Conservation (phyloP, 1,284 basidiomycete genomes). For the Cryptococcus maquisensis region DNA sequence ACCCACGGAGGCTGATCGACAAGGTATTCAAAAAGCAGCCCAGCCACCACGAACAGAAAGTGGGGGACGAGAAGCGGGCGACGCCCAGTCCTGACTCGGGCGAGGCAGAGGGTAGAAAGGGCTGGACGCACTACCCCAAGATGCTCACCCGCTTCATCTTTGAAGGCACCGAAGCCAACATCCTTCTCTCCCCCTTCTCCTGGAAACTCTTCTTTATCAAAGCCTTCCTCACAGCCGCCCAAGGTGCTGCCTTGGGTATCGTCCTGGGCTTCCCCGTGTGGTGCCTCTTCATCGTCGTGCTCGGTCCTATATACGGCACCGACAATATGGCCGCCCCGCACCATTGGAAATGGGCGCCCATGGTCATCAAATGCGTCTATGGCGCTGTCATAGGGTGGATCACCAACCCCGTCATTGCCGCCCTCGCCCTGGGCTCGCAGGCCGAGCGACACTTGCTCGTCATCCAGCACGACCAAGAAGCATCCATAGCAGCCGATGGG, state of each 20-base stretch:
- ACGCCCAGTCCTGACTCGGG: background rate
- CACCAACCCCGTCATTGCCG: constrained; percentile 49
- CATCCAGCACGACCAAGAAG: constrained; percentile 15
- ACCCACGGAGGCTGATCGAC: constrained; percentile 30
- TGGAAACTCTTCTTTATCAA: constrained; percentile 2
- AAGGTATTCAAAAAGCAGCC: background rate
- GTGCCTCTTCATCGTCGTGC: constrained; percentile 44
- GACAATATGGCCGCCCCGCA: constrained; percentile 30
- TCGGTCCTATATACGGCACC: constrained; percentile 45
- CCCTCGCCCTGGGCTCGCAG: constrained; percentile 47
- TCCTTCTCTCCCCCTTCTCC: constrained; percentile 26
- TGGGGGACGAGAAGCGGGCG: background rate
- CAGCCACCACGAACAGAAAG: background rate
- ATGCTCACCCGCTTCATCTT: constrained; percentile 49
- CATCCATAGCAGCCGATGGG: background rate
- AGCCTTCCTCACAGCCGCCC: constrained; percentile 38
- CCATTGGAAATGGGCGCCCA: constrained; percentile 42
- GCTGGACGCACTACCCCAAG: constrained; percentile 29
- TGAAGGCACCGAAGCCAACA: constrained; percentile 49
- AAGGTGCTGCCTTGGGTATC: constrained; percentile 45
- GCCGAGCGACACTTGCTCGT: constrained; percentile 46
- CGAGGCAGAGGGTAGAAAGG: background rate
- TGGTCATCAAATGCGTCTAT: constrained; percentile 47
- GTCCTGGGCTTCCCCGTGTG: constrained; percentile 47
- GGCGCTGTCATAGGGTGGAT: constrained; percentile 46